These are phyloP conservation scores for Leccinellum albellum DNA, from an alignment of 768 basidiomycete genomes.

Conservation along the genomic window DNA sequence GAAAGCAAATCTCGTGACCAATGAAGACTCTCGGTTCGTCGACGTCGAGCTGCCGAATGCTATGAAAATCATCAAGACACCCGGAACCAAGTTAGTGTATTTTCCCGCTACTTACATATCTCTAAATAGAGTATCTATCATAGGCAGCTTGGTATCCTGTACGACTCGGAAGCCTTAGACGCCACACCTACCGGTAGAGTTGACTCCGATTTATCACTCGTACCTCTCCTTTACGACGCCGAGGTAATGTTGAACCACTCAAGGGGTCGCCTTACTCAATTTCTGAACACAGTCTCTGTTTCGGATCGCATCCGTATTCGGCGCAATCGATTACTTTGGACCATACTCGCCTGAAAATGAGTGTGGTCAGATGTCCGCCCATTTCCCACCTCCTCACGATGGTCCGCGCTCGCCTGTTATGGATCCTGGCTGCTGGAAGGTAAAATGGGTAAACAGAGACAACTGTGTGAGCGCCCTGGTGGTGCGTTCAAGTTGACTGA, in stretches of 20 bases:
- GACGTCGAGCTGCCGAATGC: constrained; percentile 51
- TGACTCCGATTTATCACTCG: constrained; percentile 40
- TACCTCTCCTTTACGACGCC: constrained; percentile 57
- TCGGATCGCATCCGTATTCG: constrained; percentile 56
- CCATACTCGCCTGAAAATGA: constrained; percentile 25
- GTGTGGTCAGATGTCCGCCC: constrained; percentile 14
- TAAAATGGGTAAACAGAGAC: constrained; percentile 77
- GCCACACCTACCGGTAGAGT: constrained; percentile 6
- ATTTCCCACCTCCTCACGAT: constrained; percentile 51
- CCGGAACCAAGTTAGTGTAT: constrained; percentile 46
- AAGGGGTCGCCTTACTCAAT: constrained; percentile 3
- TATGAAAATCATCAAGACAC: constrained; percentile 58
- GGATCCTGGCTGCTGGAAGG: constrained; percentile 64
- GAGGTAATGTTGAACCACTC: constrained; percentile 39
- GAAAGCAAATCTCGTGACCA: constrained; percentile 11
- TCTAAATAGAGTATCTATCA: constrained; percentile 1
- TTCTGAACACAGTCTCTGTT: constrained; percentile 42
- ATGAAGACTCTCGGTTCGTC: constrained; percentile 28
- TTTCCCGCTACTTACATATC: not conserved
- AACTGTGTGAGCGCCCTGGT: constrained; percentile 70
- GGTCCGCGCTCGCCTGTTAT: constrained; percentile 51
- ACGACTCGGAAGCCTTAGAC: constrained; percentile 53
- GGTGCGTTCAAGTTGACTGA: constrained; percentile 38
- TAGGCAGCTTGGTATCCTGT: constrained; percentile 44
- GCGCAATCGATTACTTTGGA: constrained; percentile 56